phyloP scores from a whole-genome alignment of 2,329 filamentous ascomycete genomes.

The Sordariomycetes sp. region DNA sequence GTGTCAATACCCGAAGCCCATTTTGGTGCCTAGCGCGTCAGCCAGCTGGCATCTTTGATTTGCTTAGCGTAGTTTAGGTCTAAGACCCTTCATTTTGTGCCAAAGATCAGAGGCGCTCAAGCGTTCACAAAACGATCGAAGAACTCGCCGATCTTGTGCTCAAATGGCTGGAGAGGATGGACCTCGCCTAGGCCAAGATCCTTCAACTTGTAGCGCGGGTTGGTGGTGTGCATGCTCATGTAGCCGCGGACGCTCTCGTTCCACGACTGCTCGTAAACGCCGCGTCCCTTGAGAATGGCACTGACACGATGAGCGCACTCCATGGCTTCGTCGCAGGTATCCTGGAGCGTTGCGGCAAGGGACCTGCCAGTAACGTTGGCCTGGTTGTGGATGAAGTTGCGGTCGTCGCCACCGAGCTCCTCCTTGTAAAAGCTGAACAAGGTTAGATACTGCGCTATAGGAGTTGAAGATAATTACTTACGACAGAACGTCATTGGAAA shows the following conservation, averaged over 20 bases:
- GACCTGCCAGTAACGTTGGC: conserved; percentile 5
- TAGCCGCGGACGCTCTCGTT: conserved; percentile 9
- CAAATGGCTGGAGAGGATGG: conserved; percentile 10
- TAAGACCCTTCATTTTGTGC: too few relatives aligned
- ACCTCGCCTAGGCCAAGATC: conserved; percentile 10
- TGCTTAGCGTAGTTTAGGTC: too few relatives aligned
- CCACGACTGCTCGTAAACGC: conserved; percentile 9
- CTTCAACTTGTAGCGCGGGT: conserved; percentile 9
- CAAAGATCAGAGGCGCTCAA: too few relatives aligned
- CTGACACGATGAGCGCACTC: conserved; percentile 6
- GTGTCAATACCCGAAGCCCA: too few relatives aligned
- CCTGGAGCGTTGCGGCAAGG: conserved; percentile 6
- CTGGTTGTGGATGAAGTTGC: conserved; percentile 12
- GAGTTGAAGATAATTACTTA: conserved; percentile 4
- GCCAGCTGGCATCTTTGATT: too few relatives aligned
- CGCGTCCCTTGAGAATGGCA: conserved; percentile 9
- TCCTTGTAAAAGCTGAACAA: conserved; percentile 11
- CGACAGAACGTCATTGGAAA: conserved; percentile 13
- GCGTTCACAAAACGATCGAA: conserved; percentile 9
- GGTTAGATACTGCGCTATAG: neutral
- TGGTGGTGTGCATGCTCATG: conserved; percentile 12
- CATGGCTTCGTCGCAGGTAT: conserved; percentile 7
- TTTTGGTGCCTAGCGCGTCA: too few relatives aligned
- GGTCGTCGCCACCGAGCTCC: conserved; percentile 8
- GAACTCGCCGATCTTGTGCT: conserved; percentile 7